Conservation (phyloP, 768 basidiomycete species). For the Tulasnella sp. region DNA sequence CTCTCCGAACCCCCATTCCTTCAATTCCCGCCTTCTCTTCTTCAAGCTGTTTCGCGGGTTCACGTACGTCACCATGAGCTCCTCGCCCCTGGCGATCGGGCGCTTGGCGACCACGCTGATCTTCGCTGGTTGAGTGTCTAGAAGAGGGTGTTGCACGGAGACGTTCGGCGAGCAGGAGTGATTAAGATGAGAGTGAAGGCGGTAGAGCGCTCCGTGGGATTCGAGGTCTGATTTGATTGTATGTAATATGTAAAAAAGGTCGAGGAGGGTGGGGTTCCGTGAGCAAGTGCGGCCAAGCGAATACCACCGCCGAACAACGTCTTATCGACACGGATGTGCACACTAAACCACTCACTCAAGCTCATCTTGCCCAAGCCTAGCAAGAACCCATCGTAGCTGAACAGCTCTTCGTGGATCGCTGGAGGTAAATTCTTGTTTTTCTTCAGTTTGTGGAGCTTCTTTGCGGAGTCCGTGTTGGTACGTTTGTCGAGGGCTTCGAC, state of each 20-base stretch:
- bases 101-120: slow-evolving; percentile 69
- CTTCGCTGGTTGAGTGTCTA: slow-evolving; percentile 61
- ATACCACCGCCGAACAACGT: neutral
- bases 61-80: slow-evolving; percentile 75
- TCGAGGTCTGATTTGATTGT: slow-evolving; percentile 56
- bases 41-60: slow-evolving; percentile 45
- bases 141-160: slow-evolving; percentile 72
- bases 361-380: slow-evolving; percentile 71
- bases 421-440: slow-evolving; percentile 42
- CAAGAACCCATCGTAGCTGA: slow-evolving; percentile 73
- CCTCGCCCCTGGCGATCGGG: slow-evolving; percentile 64
- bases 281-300: neutral
- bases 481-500: slow-evolving; percentile 63
- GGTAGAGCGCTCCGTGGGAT: slow-evolving; percentile 81
- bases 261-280: neutral
- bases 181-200: slow-evolving; percentile 81
- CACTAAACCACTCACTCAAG: slow-evolving; percentile 60
- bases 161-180: slow-evolving; percentile 78
- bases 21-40: slow-evolving; percentile 41
- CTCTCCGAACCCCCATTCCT: slow-evolving; percentile 70
- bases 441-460: slow-evolving; percentile 52
- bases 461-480: slow-evolving; percentile 42
- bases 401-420: slow-evolving; percentile 56
- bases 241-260: neutral
- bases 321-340: too few species aligned